phyloP scores from a whole-genome alignment of 306 rosid genomes.

The Quillaja saponaria region DNA sequence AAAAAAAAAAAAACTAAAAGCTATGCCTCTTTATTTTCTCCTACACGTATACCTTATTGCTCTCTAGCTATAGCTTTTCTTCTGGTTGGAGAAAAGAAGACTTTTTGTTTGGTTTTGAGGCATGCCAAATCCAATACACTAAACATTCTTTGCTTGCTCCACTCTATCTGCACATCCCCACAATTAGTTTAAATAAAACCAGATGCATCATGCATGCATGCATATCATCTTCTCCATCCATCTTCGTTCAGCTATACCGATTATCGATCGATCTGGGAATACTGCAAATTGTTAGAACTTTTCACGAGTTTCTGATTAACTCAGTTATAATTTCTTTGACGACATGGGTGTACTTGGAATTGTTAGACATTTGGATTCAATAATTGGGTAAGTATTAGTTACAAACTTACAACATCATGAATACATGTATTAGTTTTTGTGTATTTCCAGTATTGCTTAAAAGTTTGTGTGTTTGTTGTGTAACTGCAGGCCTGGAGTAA shows the following conservation, averaged over 20 bases:
- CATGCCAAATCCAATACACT: not conserved
- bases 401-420: too few species aligned
- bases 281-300: too few species aligned
- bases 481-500: constrained; percentile 74
- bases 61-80: constrained; percentile 26
- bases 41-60: too few species aligned
- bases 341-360: constrained; percentile 73
- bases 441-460: constrained; percentile 20
- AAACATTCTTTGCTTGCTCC: constrained; percentile 56
- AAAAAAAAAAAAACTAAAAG: too few species aligned
- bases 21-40: too few species aligned
- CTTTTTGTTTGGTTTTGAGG: constrained; percentile 20
- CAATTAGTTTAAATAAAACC: constrained; percentile 15
- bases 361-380: constrained; percentile 67
- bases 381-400: constrained; percentile 59
- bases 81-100: constrained; percentile 53
- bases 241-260: not conserved
- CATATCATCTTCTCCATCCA: constrained; percentile 5
- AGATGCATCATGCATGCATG: constrained; percentile 16
- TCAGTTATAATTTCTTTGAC: constrained; percentile 24
- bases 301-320: not conserved
- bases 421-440: too few species aligned
- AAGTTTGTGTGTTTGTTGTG: constrained; percentile 6
- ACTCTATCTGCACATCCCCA: not conserved
- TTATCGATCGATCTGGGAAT: not conserved